Evolutionary conservation across 108 stramenopile species (phyloP).

Genomic region (Aurantiochytrium sp.): DNA sequence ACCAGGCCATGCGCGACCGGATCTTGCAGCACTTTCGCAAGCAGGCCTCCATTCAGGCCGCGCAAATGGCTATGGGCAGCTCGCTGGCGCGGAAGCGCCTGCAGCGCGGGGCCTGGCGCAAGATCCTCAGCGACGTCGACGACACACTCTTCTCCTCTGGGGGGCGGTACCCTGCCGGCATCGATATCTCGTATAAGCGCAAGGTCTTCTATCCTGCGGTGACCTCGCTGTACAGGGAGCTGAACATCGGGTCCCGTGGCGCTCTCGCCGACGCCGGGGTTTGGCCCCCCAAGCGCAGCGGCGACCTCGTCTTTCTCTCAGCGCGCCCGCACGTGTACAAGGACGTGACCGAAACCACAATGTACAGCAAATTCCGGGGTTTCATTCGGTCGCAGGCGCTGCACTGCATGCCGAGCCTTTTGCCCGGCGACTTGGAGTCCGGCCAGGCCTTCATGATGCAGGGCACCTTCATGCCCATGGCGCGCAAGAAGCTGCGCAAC

Average conservation of each 20-base stretch:
- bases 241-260: slow-evolving; percentile 62
- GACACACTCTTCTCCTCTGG: slow-evolving; percentile 90
- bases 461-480: slow-evolving; percentile 81
- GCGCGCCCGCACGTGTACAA: slow-evolving; percentile 97
- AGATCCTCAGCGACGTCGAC: slow-evolving; percentile 94
- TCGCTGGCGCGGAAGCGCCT: background rate
- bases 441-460: slow-evolving; percentile 81
- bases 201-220: slow-evolving; percentile 93
- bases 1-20: slow-evolving; percentile 73
- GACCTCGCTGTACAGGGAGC: slow-evolving; percentile 87
- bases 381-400: slow-evolving; percentile 70
- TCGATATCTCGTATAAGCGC: slow-evolving; percentile 75
- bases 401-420: slow-evolving; percentile 87
- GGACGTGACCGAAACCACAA: slow-evolving; percentile 81
- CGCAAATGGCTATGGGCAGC: slow-evolving; percentile 46
- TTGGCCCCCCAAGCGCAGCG: slow-evolving; percentile 1
- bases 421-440: slow-evolving; percentile 86
- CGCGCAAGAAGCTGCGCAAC: slow-evolving; percentile 81
- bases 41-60: slow-evolving; percentile 85
- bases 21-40: slow-evolving; percentile 82
- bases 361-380: slow-evolving; percentile 86
- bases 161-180: slow-evolving; percentile 88
- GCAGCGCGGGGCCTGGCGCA: slow-evolving; percentile 70
- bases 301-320: slow-evolving; percentile 89
- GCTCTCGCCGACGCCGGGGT: background rate